Base-by-base conservation (phyloP, 208 protist species). In the Leishmania major region DNA sequence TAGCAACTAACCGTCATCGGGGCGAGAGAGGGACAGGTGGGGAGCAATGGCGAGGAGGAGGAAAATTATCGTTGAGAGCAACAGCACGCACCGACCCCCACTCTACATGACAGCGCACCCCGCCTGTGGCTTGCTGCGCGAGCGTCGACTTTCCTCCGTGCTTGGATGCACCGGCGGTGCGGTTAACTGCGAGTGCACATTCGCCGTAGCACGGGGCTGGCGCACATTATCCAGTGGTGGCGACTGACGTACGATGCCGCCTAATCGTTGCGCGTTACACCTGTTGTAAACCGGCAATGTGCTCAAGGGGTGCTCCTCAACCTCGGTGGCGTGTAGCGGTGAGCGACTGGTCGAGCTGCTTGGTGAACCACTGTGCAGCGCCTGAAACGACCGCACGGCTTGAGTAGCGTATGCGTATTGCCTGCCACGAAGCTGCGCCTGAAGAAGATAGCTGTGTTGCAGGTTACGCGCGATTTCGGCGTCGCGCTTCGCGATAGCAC, bases 401-500 rank as follows among this genome's bases (percentile, higher is more conserved):
- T 35, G 57, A 10, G 43, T 22, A 45, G 25, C 3, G 43, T 22
- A 47, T 8, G 5, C 2, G 43, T 71, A 37, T 31, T 53, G 37
- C 28, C 45, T 75, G 45, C 15, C 69, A 53, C 79, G 67, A 72
- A 60, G 76, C 51, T 77, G 85, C 55, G 81, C 75, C 25, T 86
- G 75, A 11, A 57, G 45, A 22, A 80, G 62, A 69, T 86, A 93
- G 55, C 82, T 57, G 73, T 74, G 59, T 45, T 93, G 90, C 80
- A 93, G 79, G 19, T 45, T 40, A 0, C 74, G 81, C 7, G 90
- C 90, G 19, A 87, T 45, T 15, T 64, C 83, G 80, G 81, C 86
- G 64, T 93, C 90, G 6, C 43, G 55, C 13, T 55, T 57, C 19
- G 77, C 67, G 31, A 88, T 71, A 37, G 79, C 81, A 59, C 76